Evolutionary conservation across 345 rosid species (phyloP).

Genomic region (Lepidium aucheri): DNA sequence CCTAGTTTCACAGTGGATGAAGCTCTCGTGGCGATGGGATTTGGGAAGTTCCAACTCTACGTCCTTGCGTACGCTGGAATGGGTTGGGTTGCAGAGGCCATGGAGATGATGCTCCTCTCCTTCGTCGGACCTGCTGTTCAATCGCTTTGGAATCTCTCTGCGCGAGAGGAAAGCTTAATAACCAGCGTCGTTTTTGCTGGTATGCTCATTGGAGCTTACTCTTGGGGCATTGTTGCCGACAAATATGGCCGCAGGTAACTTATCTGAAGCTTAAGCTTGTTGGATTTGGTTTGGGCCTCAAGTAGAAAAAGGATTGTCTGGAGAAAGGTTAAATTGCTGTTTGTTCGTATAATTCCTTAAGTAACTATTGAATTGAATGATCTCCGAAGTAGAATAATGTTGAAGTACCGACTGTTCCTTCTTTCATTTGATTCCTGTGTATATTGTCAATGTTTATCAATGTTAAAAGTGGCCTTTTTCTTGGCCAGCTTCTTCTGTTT

Average conservation of each 20-base stretch:
- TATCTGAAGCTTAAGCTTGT: neutral
- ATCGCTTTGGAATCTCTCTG: constrained; percentile 59
- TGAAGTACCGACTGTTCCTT: neutral
- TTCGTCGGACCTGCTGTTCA: constrained; percentile 81
- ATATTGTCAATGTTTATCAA: no score
- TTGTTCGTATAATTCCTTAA: neutral
- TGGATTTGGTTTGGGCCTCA: neutral
- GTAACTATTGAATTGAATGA: neutral
- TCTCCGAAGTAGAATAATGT: neutral
- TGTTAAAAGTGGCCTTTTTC: neutral
- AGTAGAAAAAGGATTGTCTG: neutral
- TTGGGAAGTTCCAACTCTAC: constrained; percentile 68
- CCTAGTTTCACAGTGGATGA: constrained; percentile 64
- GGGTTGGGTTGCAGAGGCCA: constrained; percentile 91
- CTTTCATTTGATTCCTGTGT: constrained; percentile 4
- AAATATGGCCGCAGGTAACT: constrained; percentile 71
- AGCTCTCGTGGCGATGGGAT: constrained; percentile 69
- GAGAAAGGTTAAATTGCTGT: neutral
- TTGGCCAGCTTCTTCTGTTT: neutral
- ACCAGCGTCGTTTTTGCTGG: constrained; percentile 81
- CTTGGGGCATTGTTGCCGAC: constrained; percentile 87
- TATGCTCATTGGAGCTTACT: constrained; percentile 80
- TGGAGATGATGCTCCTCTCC: constrained; percentile 97
- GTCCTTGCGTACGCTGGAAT: constrained; percentile 85
- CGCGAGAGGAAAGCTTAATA: constrained; percentile 61